These are phyloP conservation scores for Penicillium thymicola DNA, from an alignment of 2,329 filamentous ascomycete genomes.

Conservation along the genomic window DNA sequence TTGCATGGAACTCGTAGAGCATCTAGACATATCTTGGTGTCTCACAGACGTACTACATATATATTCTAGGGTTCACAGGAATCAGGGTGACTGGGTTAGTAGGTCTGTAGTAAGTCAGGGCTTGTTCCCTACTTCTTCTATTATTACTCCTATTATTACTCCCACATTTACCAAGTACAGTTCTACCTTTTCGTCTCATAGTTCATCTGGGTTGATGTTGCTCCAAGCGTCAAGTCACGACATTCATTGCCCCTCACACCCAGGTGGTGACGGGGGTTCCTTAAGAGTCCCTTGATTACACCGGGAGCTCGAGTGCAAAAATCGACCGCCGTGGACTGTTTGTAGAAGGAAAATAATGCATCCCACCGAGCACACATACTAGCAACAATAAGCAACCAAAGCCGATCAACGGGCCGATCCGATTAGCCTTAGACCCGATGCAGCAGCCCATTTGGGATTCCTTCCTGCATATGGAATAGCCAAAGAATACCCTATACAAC, in stretches of 20 bases:
- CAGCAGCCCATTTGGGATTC: background rate
- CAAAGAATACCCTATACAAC: background rate
- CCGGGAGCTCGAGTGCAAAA: background rate
- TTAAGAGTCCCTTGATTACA: background rate
- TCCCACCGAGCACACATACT: background rate
- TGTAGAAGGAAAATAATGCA: background rate
- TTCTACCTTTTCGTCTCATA: background rate
- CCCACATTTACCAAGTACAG: background rate
- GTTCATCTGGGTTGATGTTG: background rate
- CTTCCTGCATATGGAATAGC: background rate
- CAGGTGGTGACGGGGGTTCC: background rate
- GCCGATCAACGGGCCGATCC: slow-evolving; percentile 8
- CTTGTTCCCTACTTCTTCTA: background rate
- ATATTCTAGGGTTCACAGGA: background rate
- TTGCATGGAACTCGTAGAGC: background rate
- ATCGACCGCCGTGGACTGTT: background rate
- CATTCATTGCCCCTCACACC: background rate
- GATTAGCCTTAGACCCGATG: slow-evolving; percentile 7
- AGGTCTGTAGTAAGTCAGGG: background rate
- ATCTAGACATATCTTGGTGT: background rate
- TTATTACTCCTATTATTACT: background rate
- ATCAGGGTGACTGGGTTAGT: background rate
- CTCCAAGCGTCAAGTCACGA: background rate
- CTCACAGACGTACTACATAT: background rate
- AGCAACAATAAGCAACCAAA: background rate